A percentile compares a stretch with the other conserved stretches of the same genome.
These are phyloP conservation scores for Boletus tomentosulus DNA, from an alignment of 768 basidiomycete species.

Conservation along the genomic window DNA sequence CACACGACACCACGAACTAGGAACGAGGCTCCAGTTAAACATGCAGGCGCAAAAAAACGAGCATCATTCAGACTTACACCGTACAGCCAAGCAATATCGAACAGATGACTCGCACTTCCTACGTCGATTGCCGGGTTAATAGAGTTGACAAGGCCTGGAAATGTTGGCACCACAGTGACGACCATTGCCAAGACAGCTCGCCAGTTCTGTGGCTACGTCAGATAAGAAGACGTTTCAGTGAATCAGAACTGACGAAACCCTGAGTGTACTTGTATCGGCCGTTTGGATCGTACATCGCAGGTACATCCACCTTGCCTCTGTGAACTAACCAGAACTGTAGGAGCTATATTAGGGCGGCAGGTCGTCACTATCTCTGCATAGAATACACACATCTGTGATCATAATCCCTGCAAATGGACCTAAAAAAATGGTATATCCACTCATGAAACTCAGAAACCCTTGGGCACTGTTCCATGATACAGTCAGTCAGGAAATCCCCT, in stretches of 20 bases:
- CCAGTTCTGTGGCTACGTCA: slow-evolving; percentile 59
- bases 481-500: neutral
- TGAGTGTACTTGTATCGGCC: slow-evolving; percentile 76
- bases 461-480: slow-evolving; percentile 37
- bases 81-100: slow-evolving; percentile 74
- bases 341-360: neutral
- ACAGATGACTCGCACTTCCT: slow-evolving; percentile 55
- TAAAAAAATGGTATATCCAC: slow-evolving; percentile 81
- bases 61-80: slow-evolving; percentile 41
- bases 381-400: slow-evolving; percentile 47
- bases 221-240: neutral
- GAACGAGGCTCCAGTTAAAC: neutral
- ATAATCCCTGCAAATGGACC: slow-evolving; percentile 82
- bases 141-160: slow-evolving; percentile 75
- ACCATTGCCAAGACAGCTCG: slow-evolving; percentile 66
- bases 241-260: slow-evolving; percentile 50
- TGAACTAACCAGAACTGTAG: slow-evolving; percentile 76
- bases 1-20: slow-evolving; percentile 26
- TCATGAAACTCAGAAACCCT: slow-evolving; percentile 74
- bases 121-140: slow-evolving; percentile 66
- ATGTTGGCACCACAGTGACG: slow-evolving; percentile 60
- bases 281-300: slow-evolving; percentile 76
- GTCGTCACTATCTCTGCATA: neutral
- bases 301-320: slow-evolving; percentile 67
- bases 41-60: neutral